Base-by-base conservation (phyloP, 805 yeast species). In the Candida coleopterorum region DNA sequence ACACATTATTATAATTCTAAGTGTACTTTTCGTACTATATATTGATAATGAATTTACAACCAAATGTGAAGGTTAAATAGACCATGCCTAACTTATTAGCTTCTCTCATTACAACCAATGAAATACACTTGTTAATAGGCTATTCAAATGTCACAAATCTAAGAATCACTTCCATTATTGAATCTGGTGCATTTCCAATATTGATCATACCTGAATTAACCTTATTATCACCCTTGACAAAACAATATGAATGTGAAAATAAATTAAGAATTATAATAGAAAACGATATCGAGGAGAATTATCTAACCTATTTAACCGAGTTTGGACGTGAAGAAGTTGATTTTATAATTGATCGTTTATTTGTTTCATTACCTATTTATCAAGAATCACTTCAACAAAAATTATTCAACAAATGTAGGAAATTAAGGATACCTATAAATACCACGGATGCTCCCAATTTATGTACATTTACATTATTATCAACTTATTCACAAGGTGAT, bases 401-500 rank as follows among this genome's bases (percentile, higher is more conserved):
- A 2, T 70, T 86, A 9, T 78, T 57, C 43, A 48, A 62, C 1
- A 62, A 52, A 25, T 86, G 96, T 59, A 58, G 57, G 30, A 58
- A 68, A 36, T 61, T 75, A 35, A 70, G 97, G 50, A 84, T 89
- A 4, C 97, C 97, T 0, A 69, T 90, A 31, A 88, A 87, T 52
- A 81, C 85, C 1, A 72, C 83, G 0, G 95, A 86, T 45, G 72
- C 77, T 11, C 78, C 88, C 0, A 79, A 78, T 22, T 65, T 72
- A 18, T 84, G 93, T 37, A 77, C 89, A 0, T 89, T 89, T 55
- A 76, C 90, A 1, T 56, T 87, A 37, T 64, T 87, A 16, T 83
- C 96, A 0, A 77, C 89, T 0, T 76, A 74, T 51, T 62, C 67
- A 2, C 78, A 80, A 39, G 93, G 94, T 6, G 77, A 74, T 35